Conservation (phyloP, 768 basidiomycete genomes). For the Royoungia palumana region DNA sequence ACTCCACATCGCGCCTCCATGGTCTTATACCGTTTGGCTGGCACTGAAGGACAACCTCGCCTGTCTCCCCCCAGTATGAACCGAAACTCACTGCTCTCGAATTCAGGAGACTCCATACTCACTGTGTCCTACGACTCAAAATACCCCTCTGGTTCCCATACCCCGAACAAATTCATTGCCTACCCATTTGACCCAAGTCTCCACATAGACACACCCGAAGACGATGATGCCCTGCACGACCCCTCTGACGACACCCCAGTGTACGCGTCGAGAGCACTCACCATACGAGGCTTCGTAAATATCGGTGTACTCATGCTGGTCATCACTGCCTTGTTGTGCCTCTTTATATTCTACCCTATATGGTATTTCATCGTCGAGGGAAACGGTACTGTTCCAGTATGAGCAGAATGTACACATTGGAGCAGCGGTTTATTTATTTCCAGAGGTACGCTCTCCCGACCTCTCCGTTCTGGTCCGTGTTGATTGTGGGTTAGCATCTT, state of each 20-base stretch:
- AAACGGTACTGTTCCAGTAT: conserved; percentile 1
- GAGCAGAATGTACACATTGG: background rate
- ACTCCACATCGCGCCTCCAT: conserved; percentile 50
- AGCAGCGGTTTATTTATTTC: background rate
- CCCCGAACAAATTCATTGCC: conserved; percentile 46
- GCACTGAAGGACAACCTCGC: conserved; percentile 32
- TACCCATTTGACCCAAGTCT: conserved; percentile 67
- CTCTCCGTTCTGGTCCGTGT: background rate
- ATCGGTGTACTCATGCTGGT: conserved; percentile 64
- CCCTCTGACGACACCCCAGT: conserved; percentile 37
- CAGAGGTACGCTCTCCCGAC: conserved; percentile 7
- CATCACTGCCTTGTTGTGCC: conserved; percentile 54
- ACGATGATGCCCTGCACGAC: conserved; percentile 77
- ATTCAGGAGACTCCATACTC: conserved; percentile 49
- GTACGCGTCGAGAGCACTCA: conserved; percentile 25
- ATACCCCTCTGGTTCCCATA: conserved; percentile 48
- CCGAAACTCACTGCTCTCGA: conserved; percentile 47
- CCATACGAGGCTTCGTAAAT: conserved; percentile 60
- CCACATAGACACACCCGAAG: conserved; percentile 58
- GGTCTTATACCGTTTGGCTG: conserved; percentile 61
- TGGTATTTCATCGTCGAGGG: conserved; percentile 27
- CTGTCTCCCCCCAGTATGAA: conserved; percentile 34
- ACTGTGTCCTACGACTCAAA: conserved; percentile 57
- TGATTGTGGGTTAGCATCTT: conserved; percentile 1
- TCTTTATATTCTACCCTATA: conserved; percentile 86